Conservation (phyloP, 768 basidiomycete species). For the Mrakia blollopis region DNA sequence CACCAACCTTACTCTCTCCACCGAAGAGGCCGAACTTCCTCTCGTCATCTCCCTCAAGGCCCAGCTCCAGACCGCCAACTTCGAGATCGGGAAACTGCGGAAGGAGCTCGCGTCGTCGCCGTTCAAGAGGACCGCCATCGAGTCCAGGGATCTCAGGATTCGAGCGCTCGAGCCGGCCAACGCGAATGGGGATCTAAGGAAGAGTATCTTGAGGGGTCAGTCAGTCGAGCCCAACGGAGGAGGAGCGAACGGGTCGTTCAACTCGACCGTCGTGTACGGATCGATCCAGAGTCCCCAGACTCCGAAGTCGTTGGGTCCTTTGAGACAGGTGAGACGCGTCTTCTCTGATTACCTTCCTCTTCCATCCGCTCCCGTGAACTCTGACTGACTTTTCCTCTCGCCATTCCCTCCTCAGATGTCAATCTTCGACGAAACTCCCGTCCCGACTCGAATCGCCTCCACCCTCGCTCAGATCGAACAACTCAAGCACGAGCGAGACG, state of each 20-base stretch:
- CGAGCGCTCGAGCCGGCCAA: constrained; percentile 71
- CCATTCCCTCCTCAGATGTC: constrained; percentile 38
- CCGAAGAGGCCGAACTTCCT: constrained; percentile 19
- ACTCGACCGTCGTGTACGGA: constrained; percentile 49
- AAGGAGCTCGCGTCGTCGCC: constrained; percentile 65
- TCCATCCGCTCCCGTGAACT: not conserved
- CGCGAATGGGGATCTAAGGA: constrained; percentile 49
- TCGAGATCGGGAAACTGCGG: constrained; percentile 67
- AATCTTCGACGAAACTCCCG: constrained; percentile 48
- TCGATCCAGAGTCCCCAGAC: constrained; percentile 29
- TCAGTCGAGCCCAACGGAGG: constrained; percentile 34
- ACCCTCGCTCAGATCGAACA: constrained; percentile 53
- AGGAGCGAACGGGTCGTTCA: constrained; percentile 50
- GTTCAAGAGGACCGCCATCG: constrained; percentile 69
- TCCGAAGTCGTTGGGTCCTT: constrained; percentile 51
- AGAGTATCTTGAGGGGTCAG: constrained; percentile 20
- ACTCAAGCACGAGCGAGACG: constrained; percentile 55
- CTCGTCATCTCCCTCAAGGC: constrained; percentile 52
- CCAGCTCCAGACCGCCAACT: constrained; percentile 71
- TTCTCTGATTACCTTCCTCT: constrained; percentile 51
- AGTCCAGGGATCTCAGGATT: constrained; percentile 68
- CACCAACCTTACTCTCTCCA: not conserved
- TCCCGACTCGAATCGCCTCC: constrained; percentile 66
- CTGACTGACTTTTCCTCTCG: not conserved
- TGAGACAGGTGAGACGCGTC: constrained; percentile 59